These are phyloP conservation scores for Peziza echinospora DNA, from an alignment of 495 filamentous ascomycete genomes.

Conservation along the genomic window DNA sequence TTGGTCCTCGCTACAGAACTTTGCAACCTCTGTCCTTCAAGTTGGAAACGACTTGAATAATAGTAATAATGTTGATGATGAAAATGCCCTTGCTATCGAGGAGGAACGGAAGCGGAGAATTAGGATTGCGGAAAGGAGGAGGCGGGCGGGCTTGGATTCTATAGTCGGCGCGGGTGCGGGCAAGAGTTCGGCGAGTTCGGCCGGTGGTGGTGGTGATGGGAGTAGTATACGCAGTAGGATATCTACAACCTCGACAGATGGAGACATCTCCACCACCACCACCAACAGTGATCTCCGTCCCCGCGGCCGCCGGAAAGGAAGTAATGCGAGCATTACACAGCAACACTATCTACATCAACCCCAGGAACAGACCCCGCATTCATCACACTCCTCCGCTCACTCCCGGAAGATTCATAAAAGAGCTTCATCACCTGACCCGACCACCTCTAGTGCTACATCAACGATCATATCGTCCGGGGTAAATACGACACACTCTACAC, in stretches of 20 bases:
- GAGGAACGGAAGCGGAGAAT: neutral
- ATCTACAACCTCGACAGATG: too few relatives aligned
- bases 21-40: constrained; percentile 20
- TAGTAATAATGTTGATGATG: neutral
- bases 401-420: constrained; percentile 4
- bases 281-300: constrained; percentile 15
- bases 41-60: too few relatives aligned
- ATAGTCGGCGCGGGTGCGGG: constrained; percentile 11
- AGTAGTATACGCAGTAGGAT: constrained; percentile 25
- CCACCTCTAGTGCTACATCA: too few relatives aligned
- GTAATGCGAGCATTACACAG: neutral
- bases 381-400: too few relatives aligned
- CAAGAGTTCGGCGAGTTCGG: constrained; percentile 19
- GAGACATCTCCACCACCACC: constrained; percentile 27
- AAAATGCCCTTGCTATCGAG: constrained; percentile 1
- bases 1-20: constrained; percentile 18
- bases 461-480: too few relatives aligned
- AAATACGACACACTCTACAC: too few relatives aligned
- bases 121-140: constrained; percentile 1
- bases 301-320: constrained; percentile 4
- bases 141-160: constrained; percentile 1
- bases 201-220: too few relatives aligned
- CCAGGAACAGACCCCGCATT: too few relatives aligned
- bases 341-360: too few relatives aligned
- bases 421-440: constrained; percentile 20